A percentile compares a stretch with the other conserved stretches of the same genome.
phyloP scores from a whole-genome alignment of 108 stramenopile species.

The Nitzschia sp. region DNA sequence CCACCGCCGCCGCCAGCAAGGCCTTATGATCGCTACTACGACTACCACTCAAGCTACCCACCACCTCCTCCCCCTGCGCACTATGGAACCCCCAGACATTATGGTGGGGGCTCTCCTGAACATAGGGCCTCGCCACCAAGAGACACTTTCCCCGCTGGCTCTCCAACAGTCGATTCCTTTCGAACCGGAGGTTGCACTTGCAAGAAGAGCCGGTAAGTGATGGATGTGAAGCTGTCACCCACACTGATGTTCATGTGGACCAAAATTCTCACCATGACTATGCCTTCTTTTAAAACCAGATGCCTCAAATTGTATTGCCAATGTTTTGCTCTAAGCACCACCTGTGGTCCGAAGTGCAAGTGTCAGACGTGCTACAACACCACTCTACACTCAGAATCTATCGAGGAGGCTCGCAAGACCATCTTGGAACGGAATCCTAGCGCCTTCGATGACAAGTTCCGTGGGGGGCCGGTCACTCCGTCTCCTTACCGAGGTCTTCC shows the following conservation, averaged over 20 bases:
- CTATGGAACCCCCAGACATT: background rate
- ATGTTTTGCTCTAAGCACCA: constrained; percentile 73
- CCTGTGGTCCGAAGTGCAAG: constrained; percentile 68
- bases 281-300: too few relatives aligned
- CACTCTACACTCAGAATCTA: constrained; percentile 43
- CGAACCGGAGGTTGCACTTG: constrained; percentile 31
- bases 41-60: constrained; percentile 8
- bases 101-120: background rate
- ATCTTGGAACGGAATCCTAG: constrained; percentile 73
- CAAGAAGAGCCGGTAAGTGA: constrained; percentile 40
- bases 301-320: constrained; percentile 91
- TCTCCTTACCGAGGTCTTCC: constrained; percentile 13
- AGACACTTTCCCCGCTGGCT: background rate
- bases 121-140: constrained; percentile 3
- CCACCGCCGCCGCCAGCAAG: constrained; percentile 1
- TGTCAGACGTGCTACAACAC: constrained; percentile 77
- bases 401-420: constrained; percentile 46
- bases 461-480: constrained; percentile 3
- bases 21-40: constrained; percentile 12
- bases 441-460: constrained; percentile 78
- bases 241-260: too few relatives aligned
- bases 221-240: too few relatives aligned
- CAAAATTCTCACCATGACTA: too few relatives aligned
- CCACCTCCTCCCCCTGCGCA: background rate
- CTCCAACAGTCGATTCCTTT: constrained; percentile 7